These are phyloP conservation scores for Russula griseocarnosa DNA, from an alignment of 768 basidiomycete genomes.

Conservation along the genomic window DNA sequence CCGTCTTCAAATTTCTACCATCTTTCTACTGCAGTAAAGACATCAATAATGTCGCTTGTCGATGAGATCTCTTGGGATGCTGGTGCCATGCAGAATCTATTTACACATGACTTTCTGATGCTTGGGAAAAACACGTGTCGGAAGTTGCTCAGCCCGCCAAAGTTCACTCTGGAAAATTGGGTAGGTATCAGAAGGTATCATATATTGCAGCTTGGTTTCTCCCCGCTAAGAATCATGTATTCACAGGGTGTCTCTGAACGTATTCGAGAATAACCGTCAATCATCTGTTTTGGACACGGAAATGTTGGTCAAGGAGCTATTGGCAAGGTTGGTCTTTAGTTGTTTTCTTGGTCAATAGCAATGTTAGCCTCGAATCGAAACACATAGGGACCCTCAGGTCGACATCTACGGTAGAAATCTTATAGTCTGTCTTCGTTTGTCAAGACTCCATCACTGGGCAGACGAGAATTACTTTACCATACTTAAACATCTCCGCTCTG, in stretches of 20 bases:
- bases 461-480: constrained; percentile 30
- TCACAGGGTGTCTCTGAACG: constrained; percentile 29
- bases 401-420: neutral
- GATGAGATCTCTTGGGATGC: constrained; percentile 28
- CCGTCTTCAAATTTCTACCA: neutral
- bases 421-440: no score
- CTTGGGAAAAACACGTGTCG: constrained; percentile 40
- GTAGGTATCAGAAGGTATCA: constrained; percentile 21
- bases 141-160: constrained; percentile 37
- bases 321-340: constrained; percentile 7
- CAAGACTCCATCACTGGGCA: constrained; percentile 30
- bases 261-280: constrained; percentile 33
- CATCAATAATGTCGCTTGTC: constrained; percentile 2
- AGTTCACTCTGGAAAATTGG: constrained; percentile 31
- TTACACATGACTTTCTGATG: neutral
- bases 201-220: no score
- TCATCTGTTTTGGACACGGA: constrained; percentile 32
- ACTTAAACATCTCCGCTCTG: neutral
- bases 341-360: constrained; percentile 23
- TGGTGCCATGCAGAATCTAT: neutral
- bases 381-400: constrained; percentile 14
- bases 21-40: neutral
- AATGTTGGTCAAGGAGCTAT: constrained; percentile 28
- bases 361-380: constrained; percentile 10
- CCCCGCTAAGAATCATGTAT: no score